Conservation (phyloP, 2,329 filamentous ascomycete genomes). For the Raffaelea albimanens region DNA sequence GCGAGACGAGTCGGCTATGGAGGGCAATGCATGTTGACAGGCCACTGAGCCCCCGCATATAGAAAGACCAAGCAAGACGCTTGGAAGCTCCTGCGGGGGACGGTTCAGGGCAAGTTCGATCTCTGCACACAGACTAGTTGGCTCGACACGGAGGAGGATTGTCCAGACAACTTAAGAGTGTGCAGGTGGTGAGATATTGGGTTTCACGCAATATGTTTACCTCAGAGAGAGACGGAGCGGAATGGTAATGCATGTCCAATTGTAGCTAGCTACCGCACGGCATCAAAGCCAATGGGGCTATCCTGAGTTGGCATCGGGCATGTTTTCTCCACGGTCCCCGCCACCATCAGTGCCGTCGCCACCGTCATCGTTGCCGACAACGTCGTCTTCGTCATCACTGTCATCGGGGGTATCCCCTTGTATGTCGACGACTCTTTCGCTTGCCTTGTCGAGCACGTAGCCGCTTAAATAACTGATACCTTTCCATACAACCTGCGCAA, state of each 20-base stretch:
- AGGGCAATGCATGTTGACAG: slow-evolving; percentile 18
- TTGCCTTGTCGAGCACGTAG: slow-evolving; percentile 63
- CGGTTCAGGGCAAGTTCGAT: slow-evolving; percentile 35
- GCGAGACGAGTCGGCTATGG: slow-evolving; percentile 1
- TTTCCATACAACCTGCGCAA: slow-evolving; percentile 64
- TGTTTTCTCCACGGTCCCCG: slow-evolving; percentile 2
- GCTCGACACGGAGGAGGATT: slow-evolving; percentile 67
- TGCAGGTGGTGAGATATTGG: slow-evolving; percentile 41
- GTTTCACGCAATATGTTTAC: background rate
- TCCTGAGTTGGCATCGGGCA: background rate
- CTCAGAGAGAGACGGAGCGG: too few species aligned
- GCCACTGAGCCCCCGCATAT: slow-evolving; percentile 20
- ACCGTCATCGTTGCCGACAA: slow-evolving; percentile 37
- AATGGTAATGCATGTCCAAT: background rate
- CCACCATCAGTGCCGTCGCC: slow-evolving; percentile 24
- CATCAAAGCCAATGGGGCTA: background rate
- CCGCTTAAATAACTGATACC: slow-evolving; percentile 65
- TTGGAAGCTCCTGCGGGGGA: slow-evolving; percentile 27
- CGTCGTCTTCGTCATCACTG: slow-evolving; percentile 62
- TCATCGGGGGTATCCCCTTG: slow-evolving; percentile 41
- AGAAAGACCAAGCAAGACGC: slow-evolving; percentile 40
- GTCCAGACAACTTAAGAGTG: slow-evolving; percentile 95
- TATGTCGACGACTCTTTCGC: slow-evolving; percentile 75
- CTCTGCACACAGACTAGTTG: slow-evolving; percentile 97
- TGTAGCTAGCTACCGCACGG: background rate